Evolutionary conservation across 2,329 filamentous ascomycete genomes (phyloP).

Genomic region (Beauveria brongniartii): DNA sequence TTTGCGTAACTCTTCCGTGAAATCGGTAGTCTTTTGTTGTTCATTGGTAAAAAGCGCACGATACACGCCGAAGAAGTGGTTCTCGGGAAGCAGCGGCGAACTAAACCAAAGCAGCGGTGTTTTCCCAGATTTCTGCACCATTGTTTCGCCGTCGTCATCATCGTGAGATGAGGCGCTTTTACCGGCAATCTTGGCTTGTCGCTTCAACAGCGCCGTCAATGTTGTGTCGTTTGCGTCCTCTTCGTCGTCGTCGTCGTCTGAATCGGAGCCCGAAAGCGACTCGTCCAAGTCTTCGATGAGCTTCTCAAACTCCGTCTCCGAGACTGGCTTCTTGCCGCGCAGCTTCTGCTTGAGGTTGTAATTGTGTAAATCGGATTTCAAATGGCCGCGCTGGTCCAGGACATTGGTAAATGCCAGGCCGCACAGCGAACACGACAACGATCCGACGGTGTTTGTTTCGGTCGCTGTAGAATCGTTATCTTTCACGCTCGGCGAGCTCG

Average conservation of each 20-base stretch:
- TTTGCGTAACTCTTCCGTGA: constrained; percentile 60
- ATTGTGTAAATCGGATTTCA: constrained; percentile 81
- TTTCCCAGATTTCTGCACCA: constrained; percentile 51
- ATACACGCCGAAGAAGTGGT: constrained; percentile 80
- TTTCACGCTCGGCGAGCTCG: constrained; percentile 18
- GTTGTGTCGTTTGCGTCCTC: constrained; percentile 56
- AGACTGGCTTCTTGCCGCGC: constrained; percentile 61
- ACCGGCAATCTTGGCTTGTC: constrained; percentile 66
- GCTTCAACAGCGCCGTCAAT: constrained; percentile 70
- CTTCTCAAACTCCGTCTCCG: constrained; percentile 78
- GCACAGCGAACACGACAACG: constrained; percentile 78
- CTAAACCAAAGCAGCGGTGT: constrained; percentile 79
- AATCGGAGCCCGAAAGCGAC: constrained; percentile 82
- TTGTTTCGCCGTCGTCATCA: constrained; percentile 40
- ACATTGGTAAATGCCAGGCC: constrained; percentile 61
- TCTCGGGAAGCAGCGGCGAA: constrained; percentile 64
- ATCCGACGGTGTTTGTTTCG: constrained; percentile 36
- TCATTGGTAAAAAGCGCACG: constrained; percentile 66
- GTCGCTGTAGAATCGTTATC: constrained; percentile 20
- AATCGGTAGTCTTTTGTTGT: constrained; percentile 54
- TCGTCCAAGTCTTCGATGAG: constrained; percentile 82
- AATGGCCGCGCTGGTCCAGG: constrained; percentile 75
- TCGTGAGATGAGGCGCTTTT: constrained; percentile 40
- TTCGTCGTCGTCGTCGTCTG: constrained; percentile 59
- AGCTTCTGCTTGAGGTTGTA: constrained; percentile 94